These are phyloP conservation scores for Crithidia expoeki DNA, from an alignment of 208 protist genomes.

Conservation along the genomic window DNA sequence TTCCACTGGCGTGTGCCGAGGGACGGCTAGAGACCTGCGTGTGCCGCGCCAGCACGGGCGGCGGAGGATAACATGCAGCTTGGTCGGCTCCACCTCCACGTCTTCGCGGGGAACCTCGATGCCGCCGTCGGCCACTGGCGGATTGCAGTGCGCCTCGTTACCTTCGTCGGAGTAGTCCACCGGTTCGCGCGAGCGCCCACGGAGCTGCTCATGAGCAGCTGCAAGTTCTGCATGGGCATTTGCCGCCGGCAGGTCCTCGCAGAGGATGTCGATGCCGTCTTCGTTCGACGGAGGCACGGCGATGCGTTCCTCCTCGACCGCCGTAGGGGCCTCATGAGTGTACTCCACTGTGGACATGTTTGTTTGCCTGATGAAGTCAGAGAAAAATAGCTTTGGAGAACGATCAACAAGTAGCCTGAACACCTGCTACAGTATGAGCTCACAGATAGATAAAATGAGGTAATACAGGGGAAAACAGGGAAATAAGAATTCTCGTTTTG, in stretches of 20 bases:
- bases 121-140: slow-evolving; percentile 8
- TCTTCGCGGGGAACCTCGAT: slow-evolving; percentile 3
- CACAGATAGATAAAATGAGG: not conserved
- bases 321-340: not conserved
- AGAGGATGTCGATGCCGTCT: not conserved
- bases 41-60: slow-evolving; percentile 5
- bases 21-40: slow-evolving; percentile 6
- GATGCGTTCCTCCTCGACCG: not conserved
- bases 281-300: not conserved
- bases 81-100: not conserved
- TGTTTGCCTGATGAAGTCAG: no score
- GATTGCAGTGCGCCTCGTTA: not conserved
- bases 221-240: not conserved
- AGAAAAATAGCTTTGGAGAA: not conserved
- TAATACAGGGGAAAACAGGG: slow-evolving; percentile 12
- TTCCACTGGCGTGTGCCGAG: not conserved
- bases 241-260: not conserved
- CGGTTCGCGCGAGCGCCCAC: slow-evolving; percentile 5
- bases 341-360: slow-evolving; percentile 1
- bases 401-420: not conserved
- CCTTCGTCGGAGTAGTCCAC: not conserved
- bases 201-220: not conserved
- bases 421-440: not conserved
- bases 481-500: no score
- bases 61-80: slow-evolving; percentile 11